phyloP scores from a whole-genome alignment of 495 filamentous ascomycete genomes.

The Talaromyces trachyspermus region DNA sequence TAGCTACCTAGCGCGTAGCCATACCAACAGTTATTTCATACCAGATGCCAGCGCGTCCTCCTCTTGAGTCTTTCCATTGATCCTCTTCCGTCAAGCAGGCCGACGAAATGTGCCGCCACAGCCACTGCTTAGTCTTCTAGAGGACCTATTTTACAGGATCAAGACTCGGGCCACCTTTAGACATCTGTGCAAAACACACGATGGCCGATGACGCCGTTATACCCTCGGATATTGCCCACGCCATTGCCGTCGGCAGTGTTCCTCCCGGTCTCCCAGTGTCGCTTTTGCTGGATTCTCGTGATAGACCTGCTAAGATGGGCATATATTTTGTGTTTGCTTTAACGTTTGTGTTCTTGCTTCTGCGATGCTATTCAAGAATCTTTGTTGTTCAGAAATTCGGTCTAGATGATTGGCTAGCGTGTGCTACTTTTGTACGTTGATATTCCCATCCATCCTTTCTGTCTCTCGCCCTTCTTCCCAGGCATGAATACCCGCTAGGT shows the following conservation, averaged over 20 bases:
- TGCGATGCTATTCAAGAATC: conserved; percentile 5
- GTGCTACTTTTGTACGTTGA: background rate
- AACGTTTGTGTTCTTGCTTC: background rate
- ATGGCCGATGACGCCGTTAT: background rate
- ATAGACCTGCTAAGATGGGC: background rate
- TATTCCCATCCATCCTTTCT: background rate
- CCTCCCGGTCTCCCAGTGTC: background rate
- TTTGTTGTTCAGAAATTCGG: conserved; percentile 3
- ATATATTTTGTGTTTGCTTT: conserved; percentile 3
- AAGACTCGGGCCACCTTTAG: too few species aligned
- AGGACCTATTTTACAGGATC: too few species aligned
- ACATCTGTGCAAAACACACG: too few species aligned
- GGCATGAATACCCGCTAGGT: too few species aligned
- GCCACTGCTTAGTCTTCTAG: too few species aligned
- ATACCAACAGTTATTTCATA: too few species aligned
- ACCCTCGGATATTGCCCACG: conserved; percentile 3
- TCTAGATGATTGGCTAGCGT: conserved; percentile 6
- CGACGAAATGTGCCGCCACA: too few species aligned
- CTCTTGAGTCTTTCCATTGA: too few species aligned
- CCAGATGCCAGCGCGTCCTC: too few species aligned
- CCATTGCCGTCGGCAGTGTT: background rate
- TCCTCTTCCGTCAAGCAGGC: too few species aligned
- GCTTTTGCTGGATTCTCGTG: conserved; percentile 4
- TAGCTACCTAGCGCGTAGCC: too few species aligned
- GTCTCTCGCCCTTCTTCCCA: background rate